Evolutionary conservation across 2,329 filamentous ascomycete genomes (phyloP), one percentile per base, ranked within the genome.

Genomic region (Beauveria caledonica): DNA sequence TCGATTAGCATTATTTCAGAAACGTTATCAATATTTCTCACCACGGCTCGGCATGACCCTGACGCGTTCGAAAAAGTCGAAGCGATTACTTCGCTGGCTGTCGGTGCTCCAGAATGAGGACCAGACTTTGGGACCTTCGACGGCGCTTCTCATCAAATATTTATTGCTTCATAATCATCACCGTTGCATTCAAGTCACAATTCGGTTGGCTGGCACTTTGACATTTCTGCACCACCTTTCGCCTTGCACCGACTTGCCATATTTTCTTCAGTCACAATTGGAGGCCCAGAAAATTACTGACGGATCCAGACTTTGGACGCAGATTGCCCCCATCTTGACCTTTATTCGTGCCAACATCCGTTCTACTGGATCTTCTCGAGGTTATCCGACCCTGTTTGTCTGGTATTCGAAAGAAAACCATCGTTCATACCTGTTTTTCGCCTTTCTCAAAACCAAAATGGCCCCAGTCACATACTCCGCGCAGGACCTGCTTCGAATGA

Each of bases 401-500:
- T 76, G 73, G 70, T 69, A 74, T 60, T 71, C 67, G 27, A 63
- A 65, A 45, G 65, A 68, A 23, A 71, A 64, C 33, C 70, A 72
- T 65, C 72, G 73, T 40, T 72, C 72, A 27, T 76, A 75, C 69
- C 69, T 70, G 65, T 65, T 78, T 62, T 77, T 78, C 63, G 74
- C 72, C 63, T 75, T 73, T 63, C 65, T 76, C 62, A 62, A 67
- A 51, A 58, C 68, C 67, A 68, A 68, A 58, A 81, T 82, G 79
- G 69, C 70, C 58, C 70, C 72, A 13, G 72, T 71, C 48, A 74
- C 66, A 11, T 82, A 82, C 64, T 74, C 72, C 9, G 68, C 76
- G 55, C 67, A 69, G 40, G 77, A 82, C 67, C 71, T 82, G n/a
- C 68, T 81, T 49, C 66, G 66, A 50, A 64, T 75, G 60, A 69